Percentiles rank a stretch among this genome's conserved stretches.
Conservation (phyloP, 495 filamentous ascomycete genomes). For the Aspergillus ostianus region DNA sequence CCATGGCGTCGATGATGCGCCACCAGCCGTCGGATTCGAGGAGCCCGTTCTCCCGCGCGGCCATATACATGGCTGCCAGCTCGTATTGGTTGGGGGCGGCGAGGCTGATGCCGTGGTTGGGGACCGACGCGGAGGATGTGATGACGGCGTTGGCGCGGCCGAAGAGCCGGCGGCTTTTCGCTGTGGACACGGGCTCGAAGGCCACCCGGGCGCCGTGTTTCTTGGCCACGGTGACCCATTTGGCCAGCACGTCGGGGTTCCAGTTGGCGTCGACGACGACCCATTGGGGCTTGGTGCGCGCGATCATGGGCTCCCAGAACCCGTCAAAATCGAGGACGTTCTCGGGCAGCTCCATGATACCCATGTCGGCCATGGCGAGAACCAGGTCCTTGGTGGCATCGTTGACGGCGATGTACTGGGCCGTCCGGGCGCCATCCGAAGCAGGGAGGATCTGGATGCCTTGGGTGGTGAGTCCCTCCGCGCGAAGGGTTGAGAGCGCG, state of each 20-base stretch:
- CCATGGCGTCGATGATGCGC: conserved; percentile 71
- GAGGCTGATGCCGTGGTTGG: conserved; percentile 62
- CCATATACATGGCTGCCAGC: conserved; percentile 68
- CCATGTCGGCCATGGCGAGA: conserved; percentile 93
- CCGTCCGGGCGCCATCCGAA: conserved; percentile 59
- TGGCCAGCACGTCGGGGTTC: conserved; percentile 56
- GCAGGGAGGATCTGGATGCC: conserved; percentile 58
- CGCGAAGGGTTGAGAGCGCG: conserved; percentile 58
- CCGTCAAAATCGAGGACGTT: conserved; percentile 40
- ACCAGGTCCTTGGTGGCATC: conserved; percentile 75
- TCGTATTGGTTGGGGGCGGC: conserved; percentile 82
- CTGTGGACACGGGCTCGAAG: conserved; percentile 87
- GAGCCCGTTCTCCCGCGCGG: conserved; percentile 59
- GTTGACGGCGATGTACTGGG: conserved; percentile 90
- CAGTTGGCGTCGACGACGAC: conserved; percentile 84
- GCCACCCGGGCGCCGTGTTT: conserved; percentile 56
- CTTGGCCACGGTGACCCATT: conserved; percentile 61
- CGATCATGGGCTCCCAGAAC: conserved; percentile 60
- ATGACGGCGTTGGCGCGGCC: conserved; percentile 25
- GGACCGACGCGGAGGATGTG: conserved; percentile 48
- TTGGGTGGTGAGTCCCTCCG: conserved; percentile 59
- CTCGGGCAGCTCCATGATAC: conserved; percentile 64
- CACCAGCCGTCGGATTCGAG: conserved; percentile 73
- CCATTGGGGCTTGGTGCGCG: conserved; percentile 61
- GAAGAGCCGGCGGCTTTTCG: conserved; percentile 74